Evolutionary conservation across 176 grass and related monocot species (phyloP), one percentile per base, ranked within the genome.

Genomic region (Tuctoria greenei): DNA sequence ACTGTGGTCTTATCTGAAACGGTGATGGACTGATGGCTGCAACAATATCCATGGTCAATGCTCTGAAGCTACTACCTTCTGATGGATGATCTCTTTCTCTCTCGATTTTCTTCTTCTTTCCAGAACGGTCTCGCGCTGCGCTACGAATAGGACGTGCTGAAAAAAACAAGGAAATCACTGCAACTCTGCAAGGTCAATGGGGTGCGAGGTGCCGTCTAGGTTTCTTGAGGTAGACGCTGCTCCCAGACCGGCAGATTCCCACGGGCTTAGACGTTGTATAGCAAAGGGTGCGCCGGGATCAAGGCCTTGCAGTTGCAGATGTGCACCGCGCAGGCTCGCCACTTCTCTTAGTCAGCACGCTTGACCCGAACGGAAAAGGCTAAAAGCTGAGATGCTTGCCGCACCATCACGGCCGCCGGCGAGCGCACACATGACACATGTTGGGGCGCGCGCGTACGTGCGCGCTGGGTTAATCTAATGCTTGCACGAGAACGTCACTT

Each of bases 361-460:
- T 14, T 18, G 2, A 42, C 8, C 38, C 55, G 10, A 76, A 75
- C 61, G 45, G 46, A 26, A 61, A 46, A 46, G 8, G 7, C 4
- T 28, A 59, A 47, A 60, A 47, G 57, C 12, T 11, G 39, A 44
- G 70, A 60, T 84, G 46, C 57, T 77, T 55, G 36, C 57, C 21
- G 74, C 66, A 23, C 65, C 25, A 31, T 11, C 66, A 74, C 67
- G 67, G 25, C 25, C 46, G 61, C 69, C 20, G 55, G 59, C 57
- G 43, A 73, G 66, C 70, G 55, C 69, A 23, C 57, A 21, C 64
- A 57, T 2, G 13, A 16, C 61, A 66, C 69, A 23, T 39, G 72
- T 8, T 14, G 28, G 39, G 11, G 11, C 47, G 23, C 10, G 66
- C 52, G 40, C 51, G 40, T 38, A 75, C 15, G 41, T 38, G 43